Base-by-base conservation (phyloP, 2,329 filamentous ascomycete species). In the Aspergillus aculeatus region DNA sequence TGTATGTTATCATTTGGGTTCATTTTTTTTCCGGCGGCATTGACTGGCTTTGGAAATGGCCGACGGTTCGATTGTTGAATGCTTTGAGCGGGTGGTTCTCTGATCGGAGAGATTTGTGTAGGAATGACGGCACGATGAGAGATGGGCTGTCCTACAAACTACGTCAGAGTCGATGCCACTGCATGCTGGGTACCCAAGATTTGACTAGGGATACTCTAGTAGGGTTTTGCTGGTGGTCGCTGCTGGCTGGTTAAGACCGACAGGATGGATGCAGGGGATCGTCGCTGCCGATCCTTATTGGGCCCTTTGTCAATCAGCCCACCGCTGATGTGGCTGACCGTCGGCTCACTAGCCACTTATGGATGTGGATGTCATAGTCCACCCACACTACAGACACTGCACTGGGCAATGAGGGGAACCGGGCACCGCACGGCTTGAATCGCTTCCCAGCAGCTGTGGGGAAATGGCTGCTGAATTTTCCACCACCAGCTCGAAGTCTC, bases 221-320 rank as follows among this genome's bases (percentile, higher is more conserved):
- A 21, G 29, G 55, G 31, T 41, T 31, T n/a, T 29, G 35, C 38
- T 31, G 29, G 14, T 16, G 32, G 32, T 35, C 32, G 7, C 32
- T 35, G 32, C 32, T 35, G 32, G 49, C 31, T 35, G 47, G 47
- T 57, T 57, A 16, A 41, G 56, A 51, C 56, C 56, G 49, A 57
- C 31, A 48, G 44, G 56, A 54, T 58, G 56, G 56, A 54, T 58
- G 56, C 56, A 58, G 50, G 56, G 41, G 56, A 58, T 58, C 56
- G 50, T 35, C 56, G 23, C 31, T 44, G 32, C 32, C 26, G 56
- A 31, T 49, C 56, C 54, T 44, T 19, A 44, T 44, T 44, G 38
- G 38, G 38, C 38, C 23, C 35, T 21, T 35, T 55, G 44, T 11
- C 19, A 47, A 58, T 52, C 35, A 53, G 56, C 49, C 56, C 56